phyloP scores from a whole-genome alignment of 768 basidiomycete genomes.

The Phlegmacium glaucopus region DNA sequence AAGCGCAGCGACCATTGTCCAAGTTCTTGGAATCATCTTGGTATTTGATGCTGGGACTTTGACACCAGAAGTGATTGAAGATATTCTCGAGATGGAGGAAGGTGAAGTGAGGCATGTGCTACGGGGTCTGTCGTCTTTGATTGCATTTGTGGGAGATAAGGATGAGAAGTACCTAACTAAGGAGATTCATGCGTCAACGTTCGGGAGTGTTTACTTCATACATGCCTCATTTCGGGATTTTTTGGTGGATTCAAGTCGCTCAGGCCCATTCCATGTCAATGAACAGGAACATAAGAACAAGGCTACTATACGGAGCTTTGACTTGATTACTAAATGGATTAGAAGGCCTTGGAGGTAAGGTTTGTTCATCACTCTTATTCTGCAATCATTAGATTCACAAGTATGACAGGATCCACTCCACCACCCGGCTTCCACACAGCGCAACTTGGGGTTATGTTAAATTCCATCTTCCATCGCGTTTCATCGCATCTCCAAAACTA shows the following conservation, averaged over 20 bases:
- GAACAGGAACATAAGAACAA: conserved; percentile 2
- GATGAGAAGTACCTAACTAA: too few relatives aligned
- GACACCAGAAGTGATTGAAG: not conserved
- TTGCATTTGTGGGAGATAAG: not conserved
- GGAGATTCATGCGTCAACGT: too few relatives aligned
- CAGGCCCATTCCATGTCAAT: conserved; percentile 5
- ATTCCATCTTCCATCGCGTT: too few relatives aligned
- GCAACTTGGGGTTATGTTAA: conserved; percentile 7
- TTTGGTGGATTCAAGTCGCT: conserved; percentile 8
- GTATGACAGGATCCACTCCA: too few relatives aligned
- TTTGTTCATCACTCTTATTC: too few relatives aligned
- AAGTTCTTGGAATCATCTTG: conserved; percentile 2
- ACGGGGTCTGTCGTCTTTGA: conserved; percentile 8
- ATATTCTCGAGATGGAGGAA: not conserved
- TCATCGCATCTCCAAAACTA: too few relatives aligned
- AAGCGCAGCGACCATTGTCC: not conserved
- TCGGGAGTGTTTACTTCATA: too few relatives aligned
- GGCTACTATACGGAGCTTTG: conserved; percentile 3
- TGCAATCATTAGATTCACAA: too few relatives aligned
- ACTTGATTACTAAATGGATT: conserved; percentile 5
- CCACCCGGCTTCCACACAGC: too few relatives aligned
- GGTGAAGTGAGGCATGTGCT: not conserved
- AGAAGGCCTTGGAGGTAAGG: not conserved
- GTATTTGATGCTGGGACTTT: not conserved
- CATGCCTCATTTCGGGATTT: conserved; percentile 3